These are phyloP conservation scores for Linderina pennispora DNA, from an alignment of 192 early-diverging fungal genomes.

Conservation along the genomic window DNA sequence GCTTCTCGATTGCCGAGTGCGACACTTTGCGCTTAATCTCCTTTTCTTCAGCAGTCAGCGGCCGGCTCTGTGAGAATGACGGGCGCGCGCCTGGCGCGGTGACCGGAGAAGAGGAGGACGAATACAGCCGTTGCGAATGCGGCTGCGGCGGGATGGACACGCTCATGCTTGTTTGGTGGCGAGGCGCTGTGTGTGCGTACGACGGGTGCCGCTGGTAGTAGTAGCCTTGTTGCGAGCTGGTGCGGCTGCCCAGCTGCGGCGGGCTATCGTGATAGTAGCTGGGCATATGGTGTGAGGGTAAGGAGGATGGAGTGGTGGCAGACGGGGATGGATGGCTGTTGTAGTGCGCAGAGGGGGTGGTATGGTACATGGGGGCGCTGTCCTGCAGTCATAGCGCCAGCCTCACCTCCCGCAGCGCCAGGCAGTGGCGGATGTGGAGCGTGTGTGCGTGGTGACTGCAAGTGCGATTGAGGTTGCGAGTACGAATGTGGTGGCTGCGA, in stretches of 20 bases:
- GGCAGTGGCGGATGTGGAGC: not conserved
- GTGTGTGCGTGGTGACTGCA: not conserved
- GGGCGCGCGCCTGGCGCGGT: not conserved
- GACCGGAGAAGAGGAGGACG: not conserved
- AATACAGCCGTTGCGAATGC: not conserved
- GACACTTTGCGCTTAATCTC: slow-evolving; percentile 78
- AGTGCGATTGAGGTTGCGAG: slow-evolving; percentile 2
- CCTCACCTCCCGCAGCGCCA: too few species aligned
- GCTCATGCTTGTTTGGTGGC: not conserved
- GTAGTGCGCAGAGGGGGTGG: too few species aligned
- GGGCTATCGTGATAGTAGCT: too few species aligned
- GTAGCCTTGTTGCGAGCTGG: too few species aligned
- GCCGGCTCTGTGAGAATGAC: slow-evolving; percentile 1
- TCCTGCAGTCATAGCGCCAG: too few species aligned
- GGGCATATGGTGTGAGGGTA: not conserved
- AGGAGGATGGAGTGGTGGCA: not conserved
- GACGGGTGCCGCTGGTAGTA: not conserved
- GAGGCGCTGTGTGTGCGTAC: not conserved
- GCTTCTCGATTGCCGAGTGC: slow-evolving; percentile 82
- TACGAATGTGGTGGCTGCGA: not conserved
- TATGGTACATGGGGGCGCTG: too few species aligned
- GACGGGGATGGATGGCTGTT: not conserved
- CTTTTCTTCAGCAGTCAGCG: slow-evolving; percentile 46
- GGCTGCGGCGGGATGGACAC: not conserved
- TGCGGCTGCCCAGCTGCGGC: too few species aligned